Evolutionary conservation across 305 asterid species (phyloP), one percentile per base, ranked within the genome.

Genomic region (Nicotiana rustica): DNA sequence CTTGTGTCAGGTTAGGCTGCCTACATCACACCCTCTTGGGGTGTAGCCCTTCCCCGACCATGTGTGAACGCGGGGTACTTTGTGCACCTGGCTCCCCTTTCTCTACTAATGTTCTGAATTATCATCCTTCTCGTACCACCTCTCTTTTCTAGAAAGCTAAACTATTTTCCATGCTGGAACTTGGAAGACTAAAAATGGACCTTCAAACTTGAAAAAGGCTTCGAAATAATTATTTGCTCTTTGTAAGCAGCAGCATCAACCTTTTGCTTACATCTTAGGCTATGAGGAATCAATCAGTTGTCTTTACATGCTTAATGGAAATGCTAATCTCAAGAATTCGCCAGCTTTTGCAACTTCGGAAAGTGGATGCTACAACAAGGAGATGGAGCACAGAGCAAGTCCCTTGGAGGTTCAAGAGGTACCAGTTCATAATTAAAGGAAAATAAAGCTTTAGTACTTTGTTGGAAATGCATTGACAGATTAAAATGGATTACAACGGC

Each of bases 191-290:
- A 33, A 38, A 31, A 33, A 67, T 15, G 25, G 25, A 13, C 10
- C 47, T 21, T 67, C 73, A 67, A 67, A 67, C 49, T 67, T 67
- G 17, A 33, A 67, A 33, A 67, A 15, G 47, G 71, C 73, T 71
- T 44, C 6, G 3, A 33, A 44, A 44, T 71, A 44, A 44, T 19
- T 33, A 71, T 71, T 19, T 44, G 18, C 19, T 71, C 60, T 19
- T n/a, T 19, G 0, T 21, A 71, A 18, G 60, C 35, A 71, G 17
- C 78, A 71, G 12, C 38, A 71, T 44, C 19, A 44, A 71, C 47
- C 38, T 19, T 71, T 33, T 71, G 25, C 18, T 10, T 2, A 25
- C 44, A 66, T 66, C 44, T 2, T 66, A 66, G 15, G 71, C 44
- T 31, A 66, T 3, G n/a, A 31, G 44, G 19, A 66, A 66, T 10